These are phyloP conservation scores for Haberlea rhodopensis DNA, from an alignment of 257 asterid species.

Conservation along the genomic window DNA sequence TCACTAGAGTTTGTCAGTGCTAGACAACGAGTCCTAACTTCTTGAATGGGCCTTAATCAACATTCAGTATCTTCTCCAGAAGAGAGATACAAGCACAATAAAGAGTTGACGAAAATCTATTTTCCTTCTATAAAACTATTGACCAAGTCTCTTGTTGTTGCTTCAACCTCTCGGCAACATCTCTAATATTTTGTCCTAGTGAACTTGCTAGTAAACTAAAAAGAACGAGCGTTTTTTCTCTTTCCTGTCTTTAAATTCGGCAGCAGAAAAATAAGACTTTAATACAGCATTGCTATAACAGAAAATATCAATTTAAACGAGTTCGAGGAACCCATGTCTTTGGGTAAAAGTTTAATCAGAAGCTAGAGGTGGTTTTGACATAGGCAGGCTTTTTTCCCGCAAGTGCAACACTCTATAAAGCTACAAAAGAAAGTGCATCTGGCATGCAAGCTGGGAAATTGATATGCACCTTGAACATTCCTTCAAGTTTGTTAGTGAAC, in stretches of 20 bases:
- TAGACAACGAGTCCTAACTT: neutral
- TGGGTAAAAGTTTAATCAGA: neutral
- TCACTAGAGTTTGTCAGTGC: neutral
- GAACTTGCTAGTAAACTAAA: too few relatives aligned
- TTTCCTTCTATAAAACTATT: too few relatives aligned
- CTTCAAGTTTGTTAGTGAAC: slow-evolving; percentile 96
- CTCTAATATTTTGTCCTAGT: too few relatives aligned
- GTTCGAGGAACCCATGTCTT: neutral
- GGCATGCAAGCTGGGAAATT: slow-evolving; percentile 14
- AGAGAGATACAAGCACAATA: neutral
- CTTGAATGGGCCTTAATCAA: neutral
- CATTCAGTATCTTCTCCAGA: neutral
- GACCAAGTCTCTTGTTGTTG: too few relatives aligned
- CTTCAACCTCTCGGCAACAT: too few relatives aligned
- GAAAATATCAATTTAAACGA: neutral
- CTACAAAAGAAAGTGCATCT: slow-evolving; percentile 7
- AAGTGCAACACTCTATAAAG: neutral
- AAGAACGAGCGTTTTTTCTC: too few relatives aligned
- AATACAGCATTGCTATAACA: neutral
- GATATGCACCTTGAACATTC: slow-evolving; percentile 85
- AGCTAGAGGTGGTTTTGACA: neutral
- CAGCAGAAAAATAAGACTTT: neutral
- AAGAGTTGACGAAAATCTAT: too few relatives aligned
- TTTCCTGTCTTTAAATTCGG: too few relatives aligned
- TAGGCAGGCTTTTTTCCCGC: neutral